These are phyloP conservation scores for Stagonosporopsis rhizophila DNA, from an alignment of 2,329 filamentous ascomycete genomes.

Conservation along the genomic window DNA sequence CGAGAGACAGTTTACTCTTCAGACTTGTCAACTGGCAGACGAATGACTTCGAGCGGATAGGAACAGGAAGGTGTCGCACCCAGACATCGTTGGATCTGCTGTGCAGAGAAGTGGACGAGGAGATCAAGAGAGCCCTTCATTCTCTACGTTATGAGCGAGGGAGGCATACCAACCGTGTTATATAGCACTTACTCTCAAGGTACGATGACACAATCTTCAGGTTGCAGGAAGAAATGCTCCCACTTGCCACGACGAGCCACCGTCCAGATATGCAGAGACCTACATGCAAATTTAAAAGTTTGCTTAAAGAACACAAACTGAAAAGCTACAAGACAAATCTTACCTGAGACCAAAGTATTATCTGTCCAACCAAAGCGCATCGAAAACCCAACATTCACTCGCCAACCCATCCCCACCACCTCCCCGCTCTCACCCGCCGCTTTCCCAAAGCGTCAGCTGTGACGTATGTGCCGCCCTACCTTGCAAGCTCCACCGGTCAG, in stretches of 20 bases:
- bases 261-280: background rate
- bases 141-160: background rate
- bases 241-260: background rate
- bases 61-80: background rate
- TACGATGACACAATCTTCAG: background rate
- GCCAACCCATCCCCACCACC: background rate
- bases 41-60: background rate
- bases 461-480: slow-evolving; percentile 1
- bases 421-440: background rate
- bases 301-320: background rate
- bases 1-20: too few relatives aligned
- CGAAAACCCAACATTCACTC: background rate
- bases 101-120: background rate
- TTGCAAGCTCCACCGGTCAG: background rate
- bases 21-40: background rate
- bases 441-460: slow-evolving; percentile 1
- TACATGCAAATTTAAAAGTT: background rate
- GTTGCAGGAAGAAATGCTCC: background rate
- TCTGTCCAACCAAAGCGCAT: too few relatives aligned
- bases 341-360: too few relatives aligned
- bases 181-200: background rate
- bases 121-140: background rate
- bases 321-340: background rate
- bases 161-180: background rate
- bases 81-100: background rate